A percentile compares a stretch with the other conserved stretches of the same genome.
phyloP scores from a whole-genome alignment of 2,329 filamentous ascomycete genomes.

The Cercospora sp. region DNA sequence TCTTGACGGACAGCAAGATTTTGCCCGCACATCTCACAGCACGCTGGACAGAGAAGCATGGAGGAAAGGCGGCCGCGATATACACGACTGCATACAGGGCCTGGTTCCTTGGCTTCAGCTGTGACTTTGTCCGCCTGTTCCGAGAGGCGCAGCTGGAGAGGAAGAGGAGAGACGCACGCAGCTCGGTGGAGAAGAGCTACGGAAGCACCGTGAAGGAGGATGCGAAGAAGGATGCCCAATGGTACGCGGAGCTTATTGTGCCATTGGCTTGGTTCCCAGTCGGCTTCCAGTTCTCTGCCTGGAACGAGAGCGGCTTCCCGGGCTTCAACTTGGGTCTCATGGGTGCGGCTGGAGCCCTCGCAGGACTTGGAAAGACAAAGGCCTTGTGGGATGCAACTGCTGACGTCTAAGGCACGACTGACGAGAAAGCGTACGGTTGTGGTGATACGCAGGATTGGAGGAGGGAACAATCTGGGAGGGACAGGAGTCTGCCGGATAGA shows the following conservation, averaged over 20 bases:
- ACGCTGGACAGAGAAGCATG: slow-evolving; percentile 36
- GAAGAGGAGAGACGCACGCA: slow-evolving; percentile 35
- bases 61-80: slow-evolving; percentile 40
- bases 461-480: not conserved
- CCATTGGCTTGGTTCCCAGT: slow-evolving; percentile 48
- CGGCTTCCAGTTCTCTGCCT: slow-evolving; percentile 43
- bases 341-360: slow-evolving; percentile 46
- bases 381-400: slow-evolving; percentile 40
- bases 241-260: slow-evolving; percentile 47
- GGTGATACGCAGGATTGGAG: not conserved
- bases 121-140: slow-evolving; percentile 46
- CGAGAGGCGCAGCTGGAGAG: slow-evolving; percentile 47
- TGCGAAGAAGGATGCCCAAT: slow-evolving; percentile 44
- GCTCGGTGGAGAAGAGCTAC: slow-evolving; percentile 29
- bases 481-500: not conserved
- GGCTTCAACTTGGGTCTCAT: slow-evolving; percentile 49
- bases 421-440: not conserved
- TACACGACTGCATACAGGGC: slow-evolving; percentile 46
- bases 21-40: slow-evolving; percentile 41
- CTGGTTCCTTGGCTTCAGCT: slow-evolving; percentile 47
- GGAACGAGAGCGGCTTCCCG: slow-evolving; percentile 42
- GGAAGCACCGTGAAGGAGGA: slow-evolving; percentile 38
- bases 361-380: slow-evolving; percentile 39
- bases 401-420: slow-evolving; percentile 14
- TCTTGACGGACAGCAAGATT: slow-evolving; percentile 46